Evolutionary conservation across 495 filamentous ascomycete species (phyloP), one percentile per base, ranked within the genome.

Genomic region (Neurospora africana): DNA sequence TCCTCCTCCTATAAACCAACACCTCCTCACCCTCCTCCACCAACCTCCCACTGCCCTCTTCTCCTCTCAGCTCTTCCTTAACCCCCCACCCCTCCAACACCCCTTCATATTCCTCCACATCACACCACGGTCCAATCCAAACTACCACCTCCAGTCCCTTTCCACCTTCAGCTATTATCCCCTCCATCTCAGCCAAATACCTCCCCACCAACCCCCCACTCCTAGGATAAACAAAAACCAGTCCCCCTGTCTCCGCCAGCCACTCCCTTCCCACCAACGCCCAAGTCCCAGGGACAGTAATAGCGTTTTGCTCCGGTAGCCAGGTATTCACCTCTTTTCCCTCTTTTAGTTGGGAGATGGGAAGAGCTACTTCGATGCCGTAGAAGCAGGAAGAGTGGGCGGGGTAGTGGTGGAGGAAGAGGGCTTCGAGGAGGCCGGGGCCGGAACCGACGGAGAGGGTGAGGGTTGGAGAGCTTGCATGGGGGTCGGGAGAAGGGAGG

Each of bases 51-150:
- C 4, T 30, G 2, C 10, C 41, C 4, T 7, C 17, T n/a, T 44
- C 40, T 30, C 37, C 43, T 0, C 9, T 2, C 5, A 36, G n/a
- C 13, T 40, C 69, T 13, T 74, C 70, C 35, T 43, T 72, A 41
- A 65, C 23, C 21, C 71, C 74, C 73, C 74, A 76, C 4, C 36
- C 70, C 71, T 41, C 36, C 58, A 78, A 43, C 4, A 53, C 44
- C 19, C 8, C 11, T 0, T 37, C 43, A 73, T 76, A 77, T 39
- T 73, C 74, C 38, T 73, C 70, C 13, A 72, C 10, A 73, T 78
- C 77, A 69, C 74, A 75, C 68, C 43, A 69, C 4, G 77, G 77
- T 37, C 77, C 77, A 53, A 78, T 75, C 77, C 75, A 78, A n/a
- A 78, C 72, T 4, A 71, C 77, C 9, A 77, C 72, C 40, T 43